phyloP scores from a whole-genome alignment of 2,329 filamentous ascomycete genomes.

The Arthrobotrys conoides region DNA sequence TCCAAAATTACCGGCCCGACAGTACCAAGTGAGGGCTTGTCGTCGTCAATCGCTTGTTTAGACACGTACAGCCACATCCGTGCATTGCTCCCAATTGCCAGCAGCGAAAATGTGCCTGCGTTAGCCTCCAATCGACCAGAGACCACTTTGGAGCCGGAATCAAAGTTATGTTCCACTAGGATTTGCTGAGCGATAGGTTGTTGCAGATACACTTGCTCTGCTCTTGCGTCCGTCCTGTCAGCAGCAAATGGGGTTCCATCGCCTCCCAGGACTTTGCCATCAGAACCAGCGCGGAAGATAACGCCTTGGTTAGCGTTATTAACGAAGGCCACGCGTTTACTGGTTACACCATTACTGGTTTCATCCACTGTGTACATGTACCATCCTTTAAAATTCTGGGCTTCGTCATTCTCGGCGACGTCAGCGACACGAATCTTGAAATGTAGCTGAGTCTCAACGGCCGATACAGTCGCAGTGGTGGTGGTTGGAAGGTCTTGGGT shows the following conservation, averaged over 20 bases:
- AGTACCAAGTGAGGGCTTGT: neutral
- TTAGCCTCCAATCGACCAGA: too few species aligned
- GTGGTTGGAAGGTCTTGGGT: neutral
- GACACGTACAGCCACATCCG: neutral
- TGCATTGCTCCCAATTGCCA: neutral
- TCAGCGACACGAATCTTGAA: conserved; percentile 22
- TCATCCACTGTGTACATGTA: conserved; percentile 20
- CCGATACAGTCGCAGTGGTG: conserved; percentile 24
- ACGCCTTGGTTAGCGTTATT: neutral
- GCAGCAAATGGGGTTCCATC: conserved; percentile 16
- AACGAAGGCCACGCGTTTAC: conserved; percentile 11
- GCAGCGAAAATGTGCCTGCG: neutral
- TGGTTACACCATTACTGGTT: neutral
- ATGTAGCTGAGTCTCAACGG: conserved; percentile 5
- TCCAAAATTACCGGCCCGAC: conserved; percentile 15
- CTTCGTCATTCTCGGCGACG: conserved; percentile 9
- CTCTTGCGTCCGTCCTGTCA: neutral
- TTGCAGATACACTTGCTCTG: conserved; percentile 24
- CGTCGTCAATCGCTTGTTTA: neutral
- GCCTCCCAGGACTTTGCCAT: neutral
- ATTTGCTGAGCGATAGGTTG: neutral
- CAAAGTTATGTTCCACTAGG: too few species aligned
- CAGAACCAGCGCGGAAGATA: conserved; percentile 19
- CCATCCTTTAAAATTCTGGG: neutral
- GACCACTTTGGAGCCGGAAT: neutral